Percentiles rank a stretch among this genome's conserved stretches.
These are phyloP conservation scores for Rhododendron mucronatum DNA, from an alignment of 148 eudicot species.

Conservation along the genomic window DNA sequence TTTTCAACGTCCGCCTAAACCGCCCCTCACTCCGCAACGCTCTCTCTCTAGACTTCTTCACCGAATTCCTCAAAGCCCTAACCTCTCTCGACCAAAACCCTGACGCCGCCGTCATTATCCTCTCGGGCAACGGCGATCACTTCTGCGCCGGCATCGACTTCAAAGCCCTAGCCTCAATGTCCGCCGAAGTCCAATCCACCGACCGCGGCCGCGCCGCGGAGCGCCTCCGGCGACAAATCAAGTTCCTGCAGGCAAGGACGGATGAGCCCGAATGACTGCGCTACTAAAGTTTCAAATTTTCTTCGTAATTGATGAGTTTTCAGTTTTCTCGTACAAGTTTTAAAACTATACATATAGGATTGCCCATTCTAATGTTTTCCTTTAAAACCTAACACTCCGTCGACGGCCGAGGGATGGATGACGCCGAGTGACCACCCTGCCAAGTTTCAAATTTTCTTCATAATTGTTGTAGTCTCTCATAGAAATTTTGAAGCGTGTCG, in stretches of 20 bases:
- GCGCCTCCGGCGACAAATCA: constrained; percentile 55
- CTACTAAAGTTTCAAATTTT: not conserved
- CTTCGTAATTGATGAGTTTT: not conserved
- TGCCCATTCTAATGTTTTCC: not conserved
- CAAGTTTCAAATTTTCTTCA: too few species aligned
- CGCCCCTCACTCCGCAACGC: constrained; percentile 68
- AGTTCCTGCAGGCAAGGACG: constrained; percentile 41
- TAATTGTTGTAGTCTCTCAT: too few species aligned
- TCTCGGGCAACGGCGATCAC: constrained; percentile 54
- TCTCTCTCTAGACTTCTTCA: constrained; percentile 58
- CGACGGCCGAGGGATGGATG: too few species aligned
- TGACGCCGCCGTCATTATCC: constrained; percentile 49
- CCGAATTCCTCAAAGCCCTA: constrained; percentile 74
- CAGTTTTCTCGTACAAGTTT: not conserved
- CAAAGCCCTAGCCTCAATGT: constrained; percentile 23
- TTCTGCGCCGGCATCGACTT: constrained; percentile 94
- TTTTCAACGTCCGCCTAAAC: constrained; percentile 46
- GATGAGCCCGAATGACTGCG: not conserved
- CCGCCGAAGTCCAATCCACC: not conserved
- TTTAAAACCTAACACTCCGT: not conserved
- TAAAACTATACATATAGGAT: not conserved
- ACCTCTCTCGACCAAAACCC: constrained; percentile 67
- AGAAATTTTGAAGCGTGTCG: not conserved
- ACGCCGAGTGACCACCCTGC: too few species aligned
- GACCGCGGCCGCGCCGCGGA: constrained; percentile 57